Evolutionary conservation across 345 rosid species (phyloP).

Genomic region (Citrus reticulata): DNA sequence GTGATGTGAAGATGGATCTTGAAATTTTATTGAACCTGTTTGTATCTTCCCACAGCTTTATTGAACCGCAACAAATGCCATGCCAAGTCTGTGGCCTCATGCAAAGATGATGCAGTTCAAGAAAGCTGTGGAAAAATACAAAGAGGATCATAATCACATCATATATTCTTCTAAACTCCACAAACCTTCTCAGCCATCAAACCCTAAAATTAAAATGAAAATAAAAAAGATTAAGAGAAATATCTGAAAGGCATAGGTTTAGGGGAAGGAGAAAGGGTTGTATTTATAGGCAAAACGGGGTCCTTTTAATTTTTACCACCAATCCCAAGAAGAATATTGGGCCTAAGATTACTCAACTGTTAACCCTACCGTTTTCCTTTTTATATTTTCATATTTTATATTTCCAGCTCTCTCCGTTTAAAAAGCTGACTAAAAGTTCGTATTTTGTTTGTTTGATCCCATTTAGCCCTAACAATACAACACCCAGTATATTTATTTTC

Average conservation of each 20-base stretch:
- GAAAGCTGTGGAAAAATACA: slow-evolving; percentile 99
- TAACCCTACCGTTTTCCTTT: slow-evolving; percentile 23
- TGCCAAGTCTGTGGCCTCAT: not conserved
- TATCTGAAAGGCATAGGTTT: slow-evolving; percentile 17
- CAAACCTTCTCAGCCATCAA: not conserved
- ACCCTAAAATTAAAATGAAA: slow-evolving; percentile 10
- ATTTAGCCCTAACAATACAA: slow-evolving; percentile 8
- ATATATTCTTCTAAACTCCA: not conserved
- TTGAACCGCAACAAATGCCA: slow-evolving; percentile 55
- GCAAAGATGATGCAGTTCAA: slow-evolving; percentile 75
- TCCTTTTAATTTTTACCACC: slow-evolving; percentile 40
- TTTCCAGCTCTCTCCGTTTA: not conserved
- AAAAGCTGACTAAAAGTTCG: slow-evolving; percentile 20
- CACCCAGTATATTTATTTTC: not conserved
- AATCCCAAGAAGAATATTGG: slow-evolving; percentile 98
- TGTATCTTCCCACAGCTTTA: slow-evolving; percentile 97
- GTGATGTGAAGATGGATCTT: not conserved
- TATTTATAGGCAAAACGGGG: slow-evolving; percentile 54
- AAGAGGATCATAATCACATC: slow-evolving; percentile 45
- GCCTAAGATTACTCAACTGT: slow-evolving; percentile 32
- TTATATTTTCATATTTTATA: not conserved
- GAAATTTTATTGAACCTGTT: slow-evolving; percentile 35
- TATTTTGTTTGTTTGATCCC: slow-evolving; percentile 24
- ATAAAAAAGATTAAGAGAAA: not conserved
- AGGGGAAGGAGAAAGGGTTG: slow-evolving; percentile 12